Percentiles rank a stretch among this genome's conserved stretches.
These are phyloP conservation scores for Thozetella sp. DNA, from an alignment of 495 filamentous ascomycete species.

Conservation along the genomic window DNA sequence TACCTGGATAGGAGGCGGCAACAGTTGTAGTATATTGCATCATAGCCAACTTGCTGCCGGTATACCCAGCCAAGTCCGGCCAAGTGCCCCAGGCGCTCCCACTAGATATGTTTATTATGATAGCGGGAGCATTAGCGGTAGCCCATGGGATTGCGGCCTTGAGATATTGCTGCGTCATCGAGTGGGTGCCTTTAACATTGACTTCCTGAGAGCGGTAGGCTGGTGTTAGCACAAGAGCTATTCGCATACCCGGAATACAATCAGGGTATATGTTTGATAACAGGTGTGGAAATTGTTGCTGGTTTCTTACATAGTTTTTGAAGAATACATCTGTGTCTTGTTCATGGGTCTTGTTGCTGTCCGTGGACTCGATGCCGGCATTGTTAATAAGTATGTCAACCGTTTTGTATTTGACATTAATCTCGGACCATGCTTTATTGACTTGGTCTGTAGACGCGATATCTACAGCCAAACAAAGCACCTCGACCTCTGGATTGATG, in stretches of 20 bases:
- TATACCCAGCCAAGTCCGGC: constrained; percentile 8
- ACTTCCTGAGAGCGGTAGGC: constrained; percentile 28
- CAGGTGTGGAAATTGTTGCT: neutral
- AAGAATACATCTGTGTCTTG: constrained; percentile 34
- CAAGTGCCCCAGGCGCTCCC: constrained; percentile 5
- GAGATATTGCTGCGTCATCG: constrained; percentile 38
- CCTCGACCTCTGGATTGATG: constrained; percentile 27
- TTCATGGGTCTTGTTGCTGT: constrained; percentile 14
- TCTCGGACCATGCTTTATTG: constrained; percentile 29
- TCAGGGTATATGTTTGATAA: neutral
- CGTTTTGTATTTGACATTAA: constrained; percentile 34
- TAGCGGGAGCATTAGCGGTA: constrained; percentile 7
- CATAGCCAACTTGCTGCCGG: constrained; percentile 7
- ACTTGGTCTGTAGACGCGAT: constrained; percentile 31
- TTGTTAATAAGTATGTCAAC: constrained; percentile 49
- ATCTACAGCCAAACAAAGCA: constrained; percentile 27
- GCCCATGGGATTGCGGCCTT: constrained; percentile 16
- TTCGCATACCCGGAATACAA: neutral
- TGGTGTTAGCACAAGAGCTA: neutral
- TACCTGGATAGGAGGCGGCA: constrained; percentile 9
- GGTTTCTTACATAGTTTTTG: constrained; percentile 42
- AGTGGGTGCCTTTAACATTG: constrained; percentile 44
- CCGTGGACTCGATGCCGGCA: constrained; percentile 25
- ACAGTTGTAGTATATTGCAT: constrained; percentile 7
- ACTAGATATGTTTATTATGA: neutral